Evolutionary conservation across 1,139 yeast genomes (phyloP).

Genomic region (Candida dubliniensis): DNA sequence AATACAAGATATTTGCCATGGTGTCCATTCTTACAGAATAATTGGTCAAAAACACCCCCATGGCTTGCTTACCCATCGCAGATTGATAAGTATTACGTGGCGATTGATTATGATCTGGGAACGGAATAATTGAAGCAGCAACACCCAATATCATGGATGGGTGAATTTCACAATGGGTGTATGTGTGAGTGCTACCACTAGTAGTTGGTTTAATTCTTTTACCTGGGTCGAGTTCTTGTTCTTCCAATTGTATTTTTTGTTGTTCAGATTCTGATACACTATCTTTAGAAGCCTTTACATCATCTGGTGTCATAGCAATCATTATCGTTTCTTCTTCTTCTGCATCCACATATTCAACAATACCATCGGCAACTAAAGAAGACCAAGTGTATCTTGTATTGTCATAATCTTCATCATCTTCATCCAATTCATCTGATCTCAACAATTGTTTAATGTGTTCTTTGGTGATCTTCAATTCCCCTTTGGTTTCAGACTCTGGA

Average conservation of each 20-base stretch:
- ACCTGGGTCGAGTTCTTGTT: slow-evolving; percentile 68
- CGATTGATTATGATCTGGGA: slow-evolving; percentile 99
- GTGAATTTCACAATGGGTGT: slow-evolving; percentile 98
- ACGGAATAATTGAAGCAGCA: slow-evolving; percentile 97
- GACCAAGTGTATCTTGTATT: slow-evolving; percentile 80
- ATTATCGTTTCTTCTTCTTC: slow-evolving; percentile 97
- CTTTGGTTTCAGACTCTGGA: slow-evolving; percentile 69
- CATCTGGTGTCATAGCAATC: slow-evolving; percentile 99
- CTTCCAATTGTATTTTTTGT: slow-evolving; percentile 45
- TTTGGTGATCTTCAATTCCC: slow-evolving; percentile 80
- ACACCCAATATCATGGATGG: slow-evolving; percentile 99
- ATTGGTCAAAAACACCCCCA: slow-evolving; percentile 98
- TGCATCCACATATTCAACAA: slow-evolving; percentile 93
- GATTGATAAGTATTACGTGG: slow-evolving; percentile 99
- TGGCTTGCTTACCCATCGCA: slow-evolving; percentile 99
- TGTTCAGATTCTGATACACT: slow-evolving; percentile 45
- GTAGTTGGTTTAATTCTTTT: slow-evolving; percentile 78
- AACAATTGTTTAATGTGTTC: slow-evolving; percentile 71
- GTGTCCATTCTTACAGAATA: slow-evolving; percentile 98
- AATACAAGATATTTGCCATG: slow-evolving; percentile 95
- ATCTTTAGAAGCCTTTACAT: slow-evolving; percentile 66
- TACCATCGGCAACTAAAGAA: slow-evolving; percentile 77
- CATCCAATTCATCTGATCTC: slow-evolving; percentile 35
- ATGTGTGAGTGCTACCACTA: slow-evolving; percentile 68
- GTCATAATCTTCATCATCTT: slow-evolving; percentile 60